Conservation (phyloP, 1,139 yeast species). For the Taphrina populina region DNA sequence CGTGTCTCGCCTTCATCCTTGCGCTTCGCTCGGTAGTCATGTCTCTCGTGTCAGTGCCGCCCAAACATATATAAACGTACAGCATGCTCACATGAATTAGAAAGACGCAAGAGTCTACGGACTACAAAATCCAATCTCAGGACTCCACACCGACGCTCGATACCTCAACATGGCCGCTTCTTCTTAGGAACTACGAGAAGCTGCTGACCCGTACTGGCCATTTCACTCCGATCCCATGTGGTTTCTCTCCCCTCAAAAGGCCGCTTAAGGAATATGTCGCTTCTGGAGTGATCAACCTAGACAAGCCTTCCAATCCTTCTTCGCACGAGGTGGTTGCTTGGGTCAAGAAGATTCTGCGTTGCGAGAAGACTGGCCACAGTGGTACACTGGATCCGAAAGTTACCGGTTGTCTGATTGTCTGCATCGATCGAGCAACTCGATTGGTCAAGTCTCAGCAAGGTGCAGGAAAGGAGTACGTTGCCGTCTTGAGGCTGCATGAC, state of each 20-base stretch:
- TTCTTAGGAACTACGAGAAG: conserved; percentile 90
- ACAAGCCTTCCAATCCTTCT: conserved; percentile 96
- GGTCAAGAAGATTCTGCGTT: conserved; percentile 89
- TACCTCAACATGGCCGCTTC: conserved; percentile 92
- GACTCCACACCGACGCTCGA: conserved; percentile 69
- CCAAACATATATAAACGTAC: no score
- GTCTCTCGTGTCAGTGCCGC: no score
- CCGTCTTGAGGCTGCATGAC: conserved; percentile 93
- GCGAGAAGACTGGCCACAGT: conserved; percentile 95
- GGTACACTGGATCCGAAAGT: conserved; percentile 99
- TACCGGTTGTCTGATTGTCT: conserved; percentile 95
- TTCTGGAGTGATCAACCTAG: conserved; percentile 94
- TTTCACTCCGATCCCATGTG: conserved; percentile 50
- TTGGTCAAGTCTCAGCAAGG: conserved; percentile 98
- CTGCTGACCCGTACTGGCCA: conserved; percentile 74
- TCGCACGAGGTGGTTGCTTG: conserved; percentile 86
- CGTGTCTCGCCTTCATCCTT: no score
- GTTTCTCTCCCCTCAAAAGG: conserved; percentile 91
- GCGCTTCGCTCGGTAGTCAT: no score
- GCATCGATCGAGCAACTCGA: conserved; percentile 97
- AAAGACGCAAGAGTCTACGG: conserved; percentile 38
- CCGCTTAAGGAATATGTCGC: conserved; percentile 85
- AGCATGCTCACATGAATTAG: no score
- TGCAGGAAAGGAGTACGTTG: conserved; percentile 99
- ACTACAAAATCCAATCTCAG: conserved; percentile 80